These are phyloP conservation scores for Claviceps quebecensis DNA, from an alignment of 2,329 filamentous ascomycete species.

Conservation along the genomic window DNA sequence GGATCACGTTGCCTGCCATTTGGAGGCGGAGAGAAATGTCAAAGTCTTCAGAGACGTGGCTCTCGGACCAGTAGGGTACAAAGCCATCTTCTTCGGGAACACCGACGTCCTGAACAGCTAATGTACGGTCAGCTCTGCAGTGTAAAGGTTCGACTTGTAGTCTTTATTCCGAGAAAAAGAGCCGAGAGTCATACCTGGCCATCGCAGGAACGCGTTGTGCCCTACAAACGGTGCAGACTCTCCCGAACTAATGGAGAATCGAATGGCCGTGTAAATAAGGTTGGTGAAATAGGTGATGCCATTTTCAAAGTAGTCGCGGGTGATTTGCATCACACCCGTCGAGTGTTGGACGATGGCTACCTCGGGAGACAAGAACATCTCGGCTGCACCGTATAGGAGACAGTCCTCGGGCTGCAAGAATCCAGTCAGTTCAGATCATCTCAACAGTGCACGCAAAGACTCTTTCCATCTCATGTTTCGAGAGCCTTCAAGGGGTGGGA, in stretches of 20 bases:
- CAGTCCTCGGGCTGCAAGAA: slow-evolving; percentile 40
- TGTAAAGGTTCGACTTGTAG: background rate
- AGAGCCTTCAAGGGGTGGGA: background rate
- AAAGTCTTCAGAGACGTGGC: slow-evolving; percentile 65
- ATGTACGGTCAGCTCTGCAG: background rate
- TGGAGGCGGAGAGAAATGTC: slow-evolving; percentile 63
- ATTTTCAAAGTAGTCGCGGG: slow-evolving; percentile 59
- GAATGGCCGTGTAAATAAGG: slow-evolving; percentile 60
- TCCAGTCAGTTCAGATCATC: background rate
- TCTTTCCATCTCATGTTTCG: background rate
- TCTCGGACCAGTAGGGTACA: slow-evolving; percentile 61
- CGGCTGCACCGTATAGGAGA: slow-evolving; percentile 52
- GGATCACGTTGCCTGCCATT: slow-evolving; percentile 51
- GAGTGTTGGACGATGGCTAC: slow-evolving; percentile 60
- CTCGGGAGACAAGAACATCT: slow-evolving; percentile 57
- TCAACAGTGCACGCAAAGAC: too few species aligned
- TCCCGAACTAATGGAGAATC: slow-evolving; percentile 55
- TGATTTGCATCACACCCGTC: slow-evolving; percentile 66
- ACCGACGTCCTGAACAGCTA: slow-evolving; percentile 22
- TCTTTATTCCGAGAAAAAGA: too few species aligned
- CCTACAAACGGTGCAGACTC: slow-evolving; percentile 65
- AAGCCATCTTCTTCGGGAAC: slow-evolving; percentile 28
- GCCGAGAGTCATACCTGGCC: slow-evolving; percentile 24
- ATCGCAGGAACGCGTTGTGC: slow-evolving; percentile 62
- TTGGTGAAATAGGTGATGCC: slow-evolving; percentile 66